Percentiles rank a stretch among this genome's conserved stretches.
Evolutionary conservation across 1,284 basidiomycete genomes (phyloP).

Genomic region (Cystobasidiaceae sp.): DNA sequence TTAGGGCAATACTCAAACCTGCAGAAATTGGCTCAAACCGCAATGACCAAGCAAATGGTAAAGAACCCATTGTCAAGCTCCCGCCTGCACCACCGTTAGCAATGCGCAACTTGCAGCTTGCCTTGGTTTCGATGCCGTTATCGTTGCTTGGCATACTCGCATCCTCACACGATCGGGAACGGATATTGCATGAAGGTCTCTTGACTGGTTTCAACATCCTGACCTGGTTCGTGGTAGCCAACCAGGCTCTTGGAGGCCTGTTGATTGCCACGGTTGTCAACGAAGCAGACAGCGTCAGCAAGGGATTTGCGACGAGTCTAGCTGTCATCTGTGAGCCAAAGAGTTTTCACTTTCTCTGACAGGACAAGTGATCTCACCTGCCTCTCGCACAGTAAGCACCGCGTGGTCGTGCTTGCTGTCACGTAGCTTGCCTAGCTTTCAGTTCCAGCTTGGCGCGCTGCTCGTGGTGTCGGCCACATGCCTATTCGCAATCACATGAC

Average conservation of each 20-base stretch:
- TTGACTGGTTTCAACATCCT: constrained; percentile 34
- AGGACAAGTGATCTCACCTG: not conserved
- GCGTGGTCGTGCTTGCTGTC: constrained; percentile 31
- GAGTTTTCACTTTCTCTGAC: too few species aligned
- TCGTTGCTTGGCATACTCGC: constrained; percentile 29
- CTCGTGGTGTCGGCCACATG: constrained; percentile 38
- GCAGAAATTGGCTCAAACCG: not conserved
- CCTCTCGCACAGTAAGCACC: constrained; percentile 35
- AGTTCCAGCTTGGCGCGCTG: constrained; percentile 35
- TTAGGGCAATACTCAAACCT: constrained; percentile 6
- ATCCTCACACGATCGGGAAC: not conserved
- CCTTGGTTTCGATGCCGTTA: constrained; percentile 39
- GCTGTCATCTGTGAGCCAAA: constrained; percentile 38
- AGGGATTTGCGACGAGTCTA: constrained; percentile 41
- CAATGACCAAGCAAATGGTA: not conserved
- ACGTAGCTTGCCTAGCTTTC: constrained; percentile 25
- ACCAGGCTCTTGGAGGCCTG: constrained; percentile 40
- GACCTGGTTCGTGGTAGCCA: constrained; percentile 40
- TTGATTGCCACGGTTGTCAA: constrained; percentile 41
- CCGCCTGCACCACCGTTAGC: constrained; percentile 5
- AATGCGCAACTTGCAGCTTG: constrained; percentile 38
- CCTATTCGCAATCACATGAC: constrained; percentile 27
- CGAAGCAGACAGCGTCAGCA: constrained; percentile 38
- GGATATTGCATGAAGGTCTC: not conserved
- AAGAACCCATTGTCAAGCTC: not conserved